Percentiles rank a stretch among this genome's conserved stretches.
Evolutionary conservation across 169 alveolate species (phyloP).

Genomic region (Cryptosporidium canis): DNA sequence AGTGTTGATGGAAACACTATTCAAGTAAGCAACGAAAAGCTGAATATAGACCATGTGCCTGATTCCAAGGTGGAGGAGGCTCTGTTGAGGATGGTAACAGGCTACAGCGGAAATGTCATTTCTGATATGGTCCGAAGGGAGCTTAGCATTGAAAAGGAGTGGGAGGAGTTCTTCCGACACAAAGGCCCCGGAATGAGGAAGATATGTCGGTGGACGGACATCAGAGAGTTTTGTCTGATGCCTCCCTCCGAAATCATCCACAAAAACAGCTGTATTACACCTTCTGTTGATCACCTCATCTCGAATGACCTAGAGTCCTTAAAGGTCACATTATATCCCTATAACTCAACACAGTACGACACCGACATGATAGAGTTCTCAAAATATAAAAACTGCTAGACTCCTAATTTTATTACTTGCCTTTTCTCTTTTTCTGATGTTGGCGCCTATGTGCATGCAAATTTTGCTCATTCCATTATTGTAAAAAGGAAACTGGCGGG

Average conservation of each 20-base stretch:
- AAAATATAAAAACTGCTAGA: neutral
- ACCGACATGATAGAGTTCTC: slow-evolving; percentile 53
- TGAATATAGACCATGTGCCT: slow-evolving; percentile 36
- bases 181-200: slow-evolving; percentile 10
- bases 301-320: neutral
- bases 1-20: slow-evolving; percentile 2
- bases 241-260: slow-evolving; percentile 48
- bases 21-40: slow-evolving; percentile 34
- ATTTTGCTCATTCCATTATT: neutral
- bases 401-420: neutral
- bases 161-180: slow-evolving; percentile 24
- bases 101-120: slow-evolving; percentile 69
- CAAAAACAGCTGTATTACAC: slow-evolving; percentile 31
- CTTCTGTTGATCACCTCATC: slow-evolving; percentile 36
- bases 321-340: slow-evolving; percentile 43
- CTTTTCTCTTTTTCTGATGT: neutral
- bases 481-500: neutral
- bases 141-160: neutral
- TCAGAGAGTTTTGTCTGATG: slow-evolving; percentile 50
- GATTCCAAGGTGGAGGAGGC: slow-evolving; percentile 63
- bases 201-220: slow-evolving; percentile 52
- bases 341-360: neutral
- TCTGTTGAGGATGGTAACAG: slow-evolving; percentile 42
- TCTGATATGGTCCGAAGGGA: slow-evolving; percentile 46
- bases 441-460: neutral